phyloP scores from a whole-genome alignment of 2,329 filamentous ascomycete species.

The Penicillium sp. region DNA sequence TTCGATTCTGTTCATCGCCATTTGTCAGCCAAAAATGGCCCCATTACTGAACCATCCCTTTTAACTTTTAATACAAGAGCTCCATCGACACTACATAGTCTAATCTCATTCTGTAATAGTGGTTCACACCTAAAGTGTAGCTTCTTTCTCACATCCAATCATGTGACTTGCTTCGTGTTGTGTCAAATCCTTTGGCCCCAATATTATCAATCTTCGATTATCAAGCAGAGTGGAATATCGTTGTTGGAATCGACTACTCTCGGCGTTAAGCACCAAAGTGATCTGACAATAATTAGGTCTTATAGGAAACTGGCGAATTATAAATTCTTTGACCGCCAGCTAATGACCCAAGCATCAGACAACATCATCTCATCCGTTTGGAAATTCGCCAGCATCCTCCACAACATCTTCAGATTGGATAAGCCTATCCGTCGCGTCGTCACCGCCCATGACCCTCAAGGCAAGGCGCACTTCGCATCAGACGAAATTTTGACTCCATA shows the following conservation, averaged over 20 bases:
- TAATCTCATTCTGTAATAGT: neutral
- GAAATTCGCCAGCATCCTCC: neutral
- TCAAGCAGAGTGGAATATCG: neutral
- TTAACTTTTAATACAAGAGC: too few relatives aligned
- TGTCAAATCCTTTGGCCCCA: neutral
- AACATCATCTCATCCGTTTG: too few relatives aligned
- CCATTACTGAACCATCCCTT: neutral
- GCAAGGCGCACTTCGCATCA: constrained; percentile 26
- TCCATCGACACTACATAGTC: neutral
- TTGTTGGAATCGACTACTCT: neutral
- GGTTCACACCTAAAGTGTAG: neutral
- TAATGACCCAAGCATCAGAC: neutral
- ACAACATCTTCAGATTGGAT: constrained; percentile 4
- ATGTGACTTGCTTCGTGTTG: neutral
- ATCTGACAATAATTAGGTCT: too few relatives aligned
- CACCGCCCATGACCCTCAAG: constrained; percentile 21
- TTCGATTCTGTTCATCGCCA: neutral
- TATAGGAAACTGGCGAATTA: neutral
- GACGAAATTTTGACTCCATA: constrained; percentile 26
- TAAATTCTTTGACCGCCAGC: neutral
- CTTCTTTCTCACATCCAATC: neutral
- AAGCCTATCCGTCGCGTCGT: constrained; percentile 22
- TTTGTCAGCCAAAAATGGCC: neutral
- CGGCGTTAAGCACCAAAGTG: neutral
- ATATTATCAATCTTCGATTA: constrained; percentile 11